Evolutionary conservation across 805 yeast species (phyloP).

Genomic region (Torulaspora delbrueckii): DNA sequence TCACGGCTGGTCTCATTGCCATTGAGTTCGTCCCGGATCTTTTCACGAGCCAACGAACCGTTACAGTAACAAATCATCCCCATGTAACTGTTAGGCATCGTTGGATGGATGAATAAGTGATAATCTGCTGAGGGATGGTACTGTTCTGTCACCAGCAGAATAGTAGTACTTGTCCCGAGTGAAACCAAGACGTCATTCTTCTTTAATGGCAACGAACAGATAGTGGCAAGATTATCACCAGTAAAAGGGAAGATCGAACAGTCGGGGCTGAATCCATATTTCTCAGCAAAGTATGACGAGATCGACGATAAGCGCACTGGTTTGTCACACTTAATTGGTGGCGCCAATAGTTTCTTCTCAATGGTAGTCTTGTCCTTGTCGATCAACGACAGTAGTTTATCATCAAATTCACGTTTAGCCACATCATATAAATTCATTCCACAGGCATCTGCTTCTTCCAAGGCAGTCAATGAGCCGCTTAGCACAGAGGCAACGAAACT

Average conservation of each 20-base stretch:
- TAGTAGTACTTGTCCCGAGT: conserved; percentile 90
- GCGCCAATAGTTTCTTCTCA: conserved; percentile 41
- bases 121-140: conserved; percentile 76
- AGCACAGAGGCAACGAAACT: conserved; percentile 71
- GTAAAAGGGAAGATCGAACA: conserved; percentile 73
- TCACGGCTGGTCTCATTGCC: conserved; percentile 32
- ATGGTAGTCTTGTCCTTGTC: conserved; percentile 25
- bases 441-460: conserved; percentile 85
- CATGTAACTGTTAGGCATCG: conserved; percentile 72
- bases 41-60: conserved; percentile 83
- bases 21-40: conserved; percentile 60
- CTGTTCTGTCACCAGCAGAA: conserved; percentile 70
- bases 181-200: conserved; percentile 76
- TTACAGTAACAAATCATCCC: conserved; percentile 94
- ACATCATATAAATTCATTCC: conserved; percentile 89
- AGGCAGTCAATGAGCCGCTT: conserved; percentile 54
- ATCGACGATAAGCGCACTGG: conserved; percentile 44
- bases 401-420: conserved; percentile 49
- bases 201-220: conserved; percentile 70
- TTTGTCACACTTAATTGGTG: conserved; percentile 40
- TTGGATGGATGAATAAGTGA: conserved; percentile 84
- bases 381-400: conserved; percentile 45
- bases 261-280: conserved; percentile 55
- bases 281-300: conserved; percentile 54
- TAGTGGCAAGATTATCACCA: conserved; percentile 88